Percentiles rank a stretch among this genome's conserved stretches.
phyloP scores from a whole-genome alignment of 164 flowering plant species.

The Nelumbo lutea region DNA sequence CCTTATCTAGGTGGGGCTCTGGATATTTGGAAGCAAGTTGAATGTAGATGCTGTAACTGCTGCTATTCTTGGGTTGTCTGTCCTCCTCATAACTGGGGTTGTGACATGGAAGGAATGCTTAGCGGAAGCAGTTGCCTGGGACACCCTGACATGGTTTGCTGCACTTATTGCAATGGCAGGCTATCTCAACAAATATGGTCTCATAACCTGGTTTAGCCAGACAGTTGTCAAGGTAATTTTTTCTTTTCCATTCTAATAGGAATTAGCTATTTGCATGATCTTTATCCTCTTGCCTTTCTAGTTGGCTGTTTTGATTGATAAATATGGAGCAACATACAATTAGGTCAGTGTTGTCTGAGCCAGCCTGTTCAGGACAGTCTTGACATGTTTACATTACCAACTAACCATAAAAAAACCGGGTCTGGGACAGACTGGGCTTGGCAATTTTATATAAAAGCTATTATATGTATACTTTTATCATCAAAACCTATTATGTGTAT shows the following conservation, averaged over 20 bases:
- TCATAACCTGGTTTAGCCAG: conserved; percentile 88
- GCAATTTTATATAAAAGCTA: too few relatives aligned
- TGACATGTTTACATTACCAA: too few relatives aligned
- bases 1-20: conserved; percentile 72
- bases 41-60: conserved; percentile 89
- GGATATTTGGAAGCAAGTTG: conserved; percentile 81
- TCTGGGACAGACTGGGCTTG: too few relatives aligned
- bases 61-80: conserved; percentile 88
- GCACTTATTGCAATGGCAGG: conserved; percentile 99
- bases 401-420: too few relatives aligned
- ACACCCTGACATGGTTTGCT: conserved; percentile 96
- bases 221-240: conserved; percentile 77
- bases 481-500: too few relatives aligned
- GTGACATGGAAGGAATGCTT: conserved; percentile 98
- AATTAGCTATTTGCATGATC: background rate
- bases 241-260: conserved; percentile 10
- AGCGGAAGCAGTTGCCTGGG: conserved; percentile 86
- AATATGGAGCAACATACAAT: too few relatives aligned
- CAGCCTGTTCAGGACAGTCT: too few relatives aligned
- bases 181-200: conserved; percentile 90
- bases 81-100: conserved; percentile 86
- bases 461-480: too few relatives aligned
- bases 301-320: too few relatives aligned
- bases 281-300: background rate
- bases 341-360: too few relatives aligned